Evolutionary conservation across 805 yeast species (phyloP), one percentile per base, ranked within the genome.

Genomic region (Ogataea minuta): DNA sequence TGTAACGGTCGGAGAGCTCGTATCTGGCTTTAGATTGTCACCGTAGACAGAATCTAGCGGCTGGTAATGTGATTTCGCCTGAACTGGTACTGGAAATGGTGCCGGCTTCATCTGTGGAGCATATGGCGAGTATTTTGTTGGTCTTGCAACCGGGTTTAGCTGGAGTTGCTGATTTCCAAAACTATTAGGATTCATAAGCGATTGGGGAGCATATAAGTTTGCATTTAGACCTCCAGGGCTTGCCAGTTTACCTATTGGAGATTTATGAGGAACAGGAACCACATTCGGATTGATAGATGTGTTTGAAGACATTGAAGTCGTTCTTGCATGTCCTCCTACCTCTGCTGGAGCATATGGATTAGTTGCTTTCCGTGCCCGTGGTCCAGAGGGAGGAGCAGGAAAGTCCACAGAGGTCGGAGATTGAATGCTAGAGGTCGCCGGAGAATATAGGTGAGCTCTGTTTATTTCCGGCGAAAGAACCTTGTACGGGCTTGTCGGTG

Each of bases 301-400:
- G n/a, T 31, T 48, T 2, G 53, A 39, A 5, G 54, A 31, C 1
- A 38, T 36, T 2, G 63, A 58, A 1, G 45, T 15, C 2, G 54
- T 53, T 39, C 60, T 49, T 4, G 56, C 53, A 43, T 56, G 65
- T 2, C 63, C 64, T 4, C 62, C 63, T 9, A 34, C 53, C 20
- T 52, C 55, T 2, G 57, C 48, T 11, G 65, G 65, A 16, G 63
- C 64, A 49, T 59, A 59, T 5, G 63, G 63, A 30, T 60, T 59
- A 9, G 53, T 36, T 3, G 54, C 14, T 28, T 43, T 48, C 28
- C 52, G 37, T 2, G 37, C 20, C 2, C 36, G 37, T 6, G 36
- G 9, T 12, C 33, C 27, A 14, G 28, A 17, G 5, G 40, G 36
- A 2, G 43, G 41, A 4, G 41, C 37, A 23, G 42, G 24, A 17